These are phyloP conservation scores for Phytophthora ramorum DNA, from an alignment of 352 stramenopile species.

Conservation along the genomic window DNA sequence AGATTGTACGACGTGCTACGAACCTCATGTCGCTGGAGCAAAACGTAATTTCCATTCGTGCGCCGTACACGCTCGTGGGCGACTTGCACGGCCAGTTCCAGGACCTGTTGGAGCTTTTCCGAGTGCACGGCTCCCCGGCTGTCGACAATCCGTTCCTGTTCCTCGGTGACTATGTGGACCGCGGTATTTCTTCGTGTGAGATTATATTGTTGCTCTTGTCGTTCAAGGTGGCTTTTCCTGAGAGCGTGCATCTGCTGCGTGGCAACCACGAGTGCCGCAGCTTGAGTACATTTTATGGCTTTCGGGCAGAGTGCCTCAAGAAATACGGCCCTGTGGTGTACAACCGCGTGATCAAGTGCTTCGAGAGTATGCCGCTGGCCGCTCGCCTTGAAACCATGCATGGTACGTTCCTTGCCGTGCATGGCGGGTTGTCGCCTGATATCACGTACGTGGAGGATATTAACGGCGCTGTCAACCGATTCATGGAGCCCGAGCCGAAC, in stretches of 20 bases:
- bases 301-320: conserved; percentile 97
- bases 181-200: conserved; percentile 96
- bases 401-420: conserved; percentile 71
- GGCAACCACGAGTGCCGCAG: conserved; percentile 99
- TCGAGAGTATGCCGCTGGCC: conserved; percentile 82
- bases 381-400: conserved; percentile 67
- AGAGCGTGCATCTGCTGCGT: conserved; percentile 98
- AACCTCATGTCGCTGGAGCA: conserved; percentile 67
- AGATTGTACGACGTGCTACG: conserved; percentile 65
- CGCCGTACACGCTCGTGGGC: conserved; percentile 65
- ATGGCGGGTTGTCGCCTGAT: conserved; percentile 78
- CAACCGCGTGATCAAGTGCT: conserved; percentile 86
- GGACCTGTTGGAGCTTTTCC: conserved; percentile 93
- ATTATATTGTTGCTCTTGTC: conserved; percentile 97
- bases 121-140: conserved; percentile 56
- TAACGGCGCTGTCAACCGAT: conserved; percentile 74
- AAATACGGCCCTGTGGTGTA: conserved; percentile 85
- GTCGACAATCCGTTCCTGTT: conserved; percentile 97
- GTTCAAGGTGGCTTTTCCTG: conserved; percentile 98
- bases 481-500: conserved; percentile 81
- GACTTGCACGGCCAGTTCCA: conserved; percentile 99
- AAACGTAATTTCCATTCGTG: conserved; percentile 60
- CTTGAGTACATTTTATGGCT: conserved; percentile 99
- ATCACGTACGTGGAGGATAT: conserved; percentile 80
- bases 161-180: conserved; percentile 93